Base-by-base conservation (phyloP, 192 early-diverging fungal species). In the Backusella tarrabulga region DNA sequence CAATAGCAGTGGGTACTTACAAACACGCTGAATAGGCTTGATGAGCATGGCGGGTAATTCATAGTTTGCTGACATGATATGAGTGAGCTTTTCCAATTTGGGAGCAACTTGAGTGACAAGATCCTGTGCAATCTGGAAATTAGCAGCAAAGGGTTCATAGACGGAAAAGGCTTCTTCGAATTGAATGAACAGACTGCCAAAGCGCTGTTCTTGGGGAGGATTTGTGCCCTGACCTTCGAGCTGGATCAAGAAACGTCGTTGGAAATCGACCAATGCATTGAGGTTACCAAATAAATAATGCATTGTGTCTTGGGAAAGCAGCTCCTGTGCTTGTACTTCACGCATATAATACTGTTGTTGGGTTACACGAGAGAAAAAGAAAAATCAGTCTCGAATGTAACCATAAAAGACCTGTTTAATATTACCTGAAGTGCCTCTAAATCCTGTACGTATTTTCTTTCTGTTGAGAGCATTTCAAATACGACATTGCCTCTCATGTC, bases 21-120 rank as follows among this genome's bases (percentile, higher is more conserved):
- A 97, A 68, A 99, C 94, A 69, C 98, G 90, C 83, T 99, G 98
- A 4, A 99, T 91, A 1, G 98, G 98, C 78, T 98, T 97, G 84
- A 99, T 99, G 63, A 99, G 87, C 85, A 95, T 94, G 14, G 93
- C 93, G 9, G 95, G 95, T 75, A 99, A 83, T 79, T 92, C 94
- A 71, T 95, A 93, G 70, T 88, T 89, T 8, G 96, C 97, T 44
- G 97, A 95, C 74, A 93, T 93, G 75, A 92, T 86, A 78, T 90
- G 87, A 34, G 84, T 81, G 75, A 91, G 79, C 75, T 85, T 88
- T 86, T 88, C 84, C 52, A 95, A 84, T 41, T 88, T 85, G 38
- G 84, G 85, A 34, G 80, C 83, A 77, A 94, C 91, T 36, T 88
- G 86, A 1, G 91, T 71, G 54, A 89, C 91, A 7, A 94, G 82